These are phyloP conservation scores for Xylaria digitata DNA, from an alignment of 2,329 filamentous ascomycete genomes.

Conservation along the genomic window DNA sequence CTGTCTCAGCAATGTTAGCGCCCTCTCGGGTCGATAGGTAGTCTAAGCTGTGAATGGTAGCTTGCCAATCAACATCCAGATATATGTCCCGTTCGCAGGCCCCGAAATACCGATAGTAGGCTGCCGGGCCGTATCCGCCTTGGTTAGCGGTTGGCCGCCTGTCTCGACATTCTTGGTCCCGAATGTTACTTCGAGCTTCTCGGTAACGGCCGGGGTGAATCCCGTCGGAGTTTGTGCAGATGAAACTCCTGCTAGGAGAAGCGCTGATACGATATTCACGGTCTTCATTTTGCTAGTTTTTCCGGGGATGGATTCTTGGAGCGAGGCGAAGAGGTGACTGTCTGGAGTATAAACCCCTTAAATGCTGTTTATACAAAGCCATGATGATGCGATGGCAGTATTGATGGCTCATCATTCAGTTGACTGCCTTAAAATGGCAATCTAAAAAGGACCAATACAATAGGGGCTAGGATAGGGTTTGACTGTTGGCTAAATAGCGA, in stretches of 20 bases:
- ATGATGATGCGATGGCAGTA: background rate
- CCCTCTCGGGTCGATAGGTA: background rate
- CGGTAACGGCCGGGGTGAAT: conserved; percentile 44
- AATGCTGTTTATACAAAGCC: conserved; percentile 8
- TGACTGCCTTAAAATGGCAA: conserved; percentile 22
- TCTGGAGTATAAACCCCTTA: conserved; percentile 16
- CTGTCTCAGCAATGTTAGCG: conserved; percentile 40
- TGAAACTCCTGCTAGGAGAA: conserved; percentile 40
- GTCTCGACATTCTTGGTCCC: conserved; percentile 45
- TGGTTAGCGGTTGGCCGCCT: conserved; percentile 45
- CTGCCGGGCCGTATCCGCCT: conserved; percentile 45
- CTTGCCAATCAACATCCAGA: conserved; percentile 49
- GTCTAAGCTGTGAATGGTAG: background rate
- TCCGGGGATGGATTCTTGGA: background rate
- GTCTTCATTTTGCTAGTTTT: conserved; percentile 44
- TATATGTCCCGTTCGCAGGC: conserved; percentile 43
- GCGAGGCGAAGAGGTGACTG: background rate
- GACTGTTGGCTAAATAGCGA: conserved; percentile 36
- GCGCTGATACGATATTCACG: conserved; percentile 37
- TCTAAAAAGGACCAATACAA: conserved; percentile 33
- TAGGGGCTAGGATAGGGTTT: conserved; percentile 12
- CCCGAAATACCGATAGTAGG: conserved; percentile 46
- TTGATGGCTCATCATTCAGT: background rate
- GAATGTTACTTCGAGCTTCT: conserved; percentile 47
- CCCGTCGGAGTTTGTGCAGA: conserved; percentile 45